A percentile compares a stretch with the other conserved stretches of the same genome.
Evolutionary conservation across 2,329 filamentous ascomycete genomes (phyloP).

Genomic region (Trichophyton simii): DNA sequence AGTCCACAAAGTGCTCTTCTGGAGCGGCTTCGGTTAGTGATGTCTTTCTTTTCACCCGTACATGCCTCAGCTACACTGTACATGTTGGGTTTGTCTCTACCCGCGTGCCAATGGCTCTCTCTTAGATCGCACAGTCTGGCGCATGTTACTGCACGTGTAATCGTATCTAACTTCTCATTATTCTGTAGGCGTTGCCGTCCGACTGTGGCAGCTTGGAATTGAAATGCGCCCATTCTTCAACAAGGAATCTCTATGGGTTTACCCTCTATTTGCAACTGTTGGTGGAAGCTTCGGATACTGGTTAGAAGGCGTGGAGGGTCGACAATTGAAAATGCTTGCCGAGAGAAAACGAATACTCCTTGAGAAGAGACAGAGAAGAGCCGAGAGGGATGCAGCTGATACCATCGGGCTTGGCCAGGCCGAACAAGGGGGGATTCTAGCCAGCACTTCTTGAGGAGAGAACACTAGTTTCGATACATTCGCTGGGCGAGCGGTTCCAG

Average conservation of each 20-base stretch:
- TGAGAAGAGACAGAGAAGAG: conserved; percentile 76
- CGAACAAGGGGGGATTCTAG: conserved; percentile 25
- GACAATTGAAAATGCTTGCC: conserved; percentile 62
- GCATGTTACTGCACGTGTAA: neutral
- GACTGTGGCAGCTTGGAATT: conserved; percentile 94
- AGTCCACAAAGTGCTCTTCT: conserved; percentile 42
- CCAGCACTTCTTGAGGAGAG: conserved; percentile 24
- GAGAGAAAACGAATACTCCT: conserved; percentile 70
- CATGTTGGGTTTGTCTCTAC: neutral
- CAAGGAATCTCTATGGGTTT: conserved; percentile 72
- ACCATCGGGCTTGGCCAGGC: conserved; percentile 17
- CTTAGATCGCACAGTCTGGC: no score
- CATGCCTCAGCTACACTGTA: neutral
- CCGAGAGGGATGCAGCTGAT: conserved; percentile 45
- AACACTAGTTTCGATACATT: neutral
- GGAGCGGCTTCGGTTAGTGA: conserved; percentile 62
- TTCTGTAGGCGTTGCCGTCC: conserved; percentile 66
- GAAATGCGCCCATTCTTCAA: conserved; percentile 95
- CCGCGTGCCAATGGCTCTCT: neutral
- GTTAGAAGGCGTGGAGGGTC: conserved; percentile 78
- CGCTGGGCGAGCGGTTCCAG: neutral
- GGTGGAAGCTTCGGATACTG: conserved; percentile 95
- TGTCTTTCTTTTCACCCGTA: neutral
- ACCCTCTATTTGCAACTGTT: conserved; percentile 74
- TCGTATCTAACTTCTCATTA: conserved; percentile 7